Conservation (phyloP, 2,329 filamentous ascomycete genomes). For the Alternaria brassicicola region DNA sequence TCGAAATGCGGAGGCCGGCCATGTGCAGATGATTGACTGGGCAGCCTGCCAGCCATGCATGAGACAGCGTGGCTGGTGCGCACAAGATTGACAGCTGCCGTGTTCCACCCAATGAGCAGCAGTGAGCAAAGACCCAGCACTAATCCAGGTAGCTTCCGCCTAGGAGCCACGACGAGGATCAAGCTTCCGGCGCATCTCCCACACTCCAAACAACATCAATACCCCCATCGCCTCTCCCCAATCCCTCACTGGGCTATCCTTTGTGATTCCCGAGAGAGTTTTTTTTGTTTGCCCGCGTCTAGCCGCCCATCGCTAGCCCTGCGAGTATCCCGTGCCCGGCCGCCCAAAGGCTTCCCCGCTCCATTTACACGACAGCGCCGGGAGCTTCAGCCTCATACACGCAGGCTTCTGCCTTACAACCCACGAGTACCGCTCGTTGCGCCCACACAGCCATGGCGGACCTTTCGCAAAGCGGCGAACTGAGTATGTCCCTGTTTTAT, state of each 20-base stretch:
- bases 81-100: constrained; percentile 30
- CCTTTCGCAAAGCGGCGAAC: constrained; percentile 40
- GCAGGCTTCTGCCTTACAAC: constrained; percentile 30
- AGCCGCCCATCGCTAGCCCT: constrained; percentile 29
- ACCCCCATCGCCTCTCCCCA: constrained; percentile 9
- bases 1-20: constrained; percentile 16
- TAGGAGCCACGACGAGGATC: constrained; percentile 24
- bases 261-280: constrained; percentile 7
- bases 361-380: constrained; percentile 35
- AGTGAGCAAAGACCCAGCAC: constrained; percentile 18
- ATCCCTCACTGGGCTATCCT: constrained; percentile 11
- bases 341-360: constrained; percentile 37
- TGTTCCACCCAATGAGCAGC: constrained; percentile 22
- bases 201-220: constrained; percentile 14
- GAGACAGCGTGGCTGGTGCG: constrained; percentile 19
- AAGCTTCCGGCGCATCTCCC: constrained; percentile 22
- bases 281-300: constrained; percentile 1
- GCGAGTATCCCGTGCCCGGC: constrained; percentile 22
- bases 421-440: constrained; percentile 25
- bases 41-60: constrained; percentile 15
- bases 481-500: constrained; percentile 36
- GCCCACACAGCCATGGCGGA: constrained; percentile 45
- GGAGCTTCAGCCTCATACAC: constrained; percentile 41
- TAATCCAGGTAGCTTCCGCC: constrained; percentile 18
- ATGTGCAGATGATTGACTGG: constrained; percentile 22